These are phyloP conservation scores for Alternaria longipes DNA, from an alignment of 2,329 filamentous ascomycete species.

Conservation along the genomic window DNA sequence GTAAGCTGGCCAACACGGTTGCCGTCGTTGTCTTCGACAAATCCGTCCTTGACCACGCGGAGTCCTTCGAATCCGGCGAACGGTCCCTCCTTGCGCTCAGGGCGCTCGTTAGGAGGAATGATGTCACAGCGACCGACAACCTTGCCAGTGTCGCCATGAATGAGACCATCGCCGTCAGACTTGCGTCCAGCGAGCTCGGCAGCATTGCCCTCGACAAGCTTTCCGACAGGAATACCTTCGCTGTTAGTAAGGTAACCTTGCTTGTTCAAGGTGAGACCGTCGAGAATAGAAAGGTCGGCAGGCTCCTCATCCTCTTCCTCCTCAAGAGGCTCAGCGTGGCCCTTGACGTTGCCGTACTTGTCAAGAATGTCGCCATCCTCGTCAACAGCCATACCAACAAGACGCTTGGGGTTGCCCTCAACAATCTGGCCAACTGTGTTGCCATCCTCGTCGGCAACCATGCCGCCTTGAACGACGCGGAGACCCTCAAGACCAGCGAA, in stretches of 20 bases:
- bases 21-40: conserved; percentile 79
- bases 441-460: conserved; percentile 60
- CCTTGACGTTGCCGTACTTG: conserved; percentile 69
- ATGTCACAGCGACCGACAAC: conserved; percentile 66
- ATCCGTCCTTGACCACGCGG: conserved; percentile 74
- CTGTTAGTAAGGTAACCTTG: conserved; percentile 64
- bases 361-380: conserved; percentile 71
- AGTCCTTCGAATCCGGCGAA: conserved; percentile 73
- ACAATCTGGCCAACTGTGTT: conserved; percentile 63
- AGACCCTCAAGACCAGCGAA: conserved; percentile 61
- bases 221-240: conserved; percentile 64
- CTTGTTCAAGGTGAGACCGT: conserved; percentile 66
- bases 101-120: conserved; percentile 65
- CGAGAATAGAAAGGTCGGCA: conserved; percentile 62
- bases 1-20: conserved; percentile 76
- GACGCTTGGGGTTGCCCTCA: conserved; percentile 67
- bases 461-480: conserved; percentile 58
- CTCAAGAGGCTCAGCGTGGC: conserved; percentile 65
- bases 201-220: conserved; percentile 65
- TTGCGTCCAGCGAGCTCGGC: conserved; percentile 65
- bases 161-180: conserved; percentile 64
- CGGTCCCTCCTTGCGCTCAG: conserved; percentile 68
- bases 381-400: conserved; percentile 67
- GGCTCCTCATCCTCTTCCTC: conserved; percentile 53
- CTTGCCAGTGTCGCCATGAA: conserved; percentile 66